Percentiles rank a stretch among this genome's conserved stretches.
Evolutionary conservation across 257 asterid genomes (phyloP).

Genomic region (Jacaranda copaia): DNA sequence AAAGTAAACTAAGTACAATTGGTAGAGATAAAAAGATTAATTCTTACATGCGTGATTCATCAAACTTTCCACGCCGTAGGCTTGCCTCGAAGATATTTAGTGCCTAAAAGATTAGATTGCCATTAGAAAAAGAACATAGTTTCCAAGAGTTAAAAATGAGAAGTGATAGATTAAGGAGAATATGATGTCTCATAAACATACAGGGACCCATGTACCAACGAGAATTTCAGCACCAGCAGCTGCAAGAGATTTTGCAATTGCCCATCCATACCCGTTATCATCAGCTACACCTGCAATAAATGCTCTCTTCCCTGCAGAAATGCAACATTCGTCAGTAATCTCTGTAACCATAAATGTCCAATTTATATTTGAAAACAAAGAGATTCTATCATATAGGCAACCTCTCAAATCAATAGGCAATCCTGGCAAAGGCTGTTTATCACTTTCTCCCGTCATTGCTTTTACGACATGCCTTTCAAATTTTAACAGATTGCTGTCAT

Average conservation of each 20-base stretch:
- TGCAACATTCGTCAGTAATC: slow-evolving; percentile 15
- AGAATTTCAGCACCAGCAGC: slow-evolving; percentile 99
- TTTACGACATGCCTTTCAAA: slow-evolving; percentile 52
- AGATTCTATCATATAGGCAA: slow-evolving; percentile 15
- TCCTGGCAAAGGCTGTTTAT: slow-evolving; percentile 71
- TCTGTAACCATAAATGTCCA: neutral
- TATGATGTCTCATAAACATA: slow-evolving; percentile 48
- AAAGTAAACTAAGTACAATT: neutral
- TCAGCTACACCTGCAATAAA: slow-evolving; percentile 96
- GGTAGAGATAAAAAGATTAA: neutral
- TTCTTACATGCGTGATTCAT: slow-evolving; percentile 87
- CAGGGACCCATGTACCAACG: slow-evolving; percentile 99
- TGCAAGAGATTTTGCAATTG: slow-evolving; percentile 93
- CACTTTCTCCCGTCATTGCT: slow-evolving; percentile 71
- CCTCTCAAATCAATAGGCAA: slow-evolving; percentile 91
- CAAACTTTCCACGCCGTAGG: slow-evolving; percentile 91
- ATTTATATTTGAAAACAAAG: neutral
- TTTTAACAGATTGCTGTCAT: slow-evolving; percentile 34
- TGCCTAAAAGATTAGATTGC: slow-evolving; percentile 55
- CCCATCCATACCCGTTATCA: slow-evolving; percentile 99
- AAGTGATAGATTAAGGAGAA: slow-evolving; percentile 3
- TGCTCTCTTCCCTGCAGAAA: slow-evolving; percentile 87
- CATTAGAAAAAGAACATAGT: slow-evolving; percentile 21
- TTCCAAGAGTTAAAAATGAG: slow-evolving; percentile 1
- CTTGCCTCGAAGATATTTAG: slow-evolving; percentile 90